A percentile compares a stretch with the other conserved stretches of the same genome.
Conservation (phyloP, 208 protist genomes). For the Trypanosoma mega region DNA sequence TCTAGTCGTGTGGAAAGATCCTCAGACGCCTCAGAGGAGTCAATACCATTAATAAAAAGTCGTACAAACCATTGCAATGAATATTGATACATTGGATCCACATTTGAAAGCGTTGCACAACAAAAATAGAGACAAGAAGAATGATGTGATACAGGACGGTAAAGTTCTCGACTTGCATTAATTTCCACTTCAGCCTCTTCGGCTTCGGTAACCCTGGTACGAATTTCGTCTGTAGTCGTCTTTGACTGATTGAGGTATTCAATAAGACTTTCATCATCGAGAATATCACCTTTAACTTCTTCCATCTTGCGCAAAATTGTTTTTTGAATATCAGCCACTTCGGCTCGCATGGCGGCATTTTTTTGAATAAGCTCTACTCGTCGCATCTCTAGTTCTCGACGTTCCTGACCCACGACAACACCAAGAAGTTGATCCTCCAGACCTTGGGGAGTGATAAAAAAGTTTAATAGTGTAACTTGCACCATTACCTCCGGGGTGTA, state of each 20-base stretch:
- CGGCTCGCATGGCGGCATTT: slow-evolving; percentile 96
- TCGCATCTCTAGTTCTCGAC: slow-evolving; percentile 95
- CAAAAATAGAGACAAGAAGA: slow-evolving; percentile 98
- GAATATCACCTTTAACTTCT: slow-evolving; percentile 94
- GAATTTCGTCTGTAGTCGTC: slow-evolving; percentile 92
- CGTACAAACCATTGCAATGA: slow-evolving; percentile 97
- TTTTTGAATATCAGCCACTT: slow-evolving; percentile 95
- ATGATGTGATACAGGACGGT: slow-evolving; percentile 94
- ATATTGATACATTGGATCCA: slow-evolving; percentile 98
- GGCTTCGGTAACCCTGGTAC: slow-evolving; percentile 92
- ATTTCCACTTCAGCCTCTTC: slow-evolving; percentile 97
- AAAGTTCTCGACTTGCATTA: slow-evolving; percentile 95
- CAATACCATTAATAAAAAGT: slow-evolving; percentile 93
- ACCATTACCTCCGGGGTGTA: slow-evolving; percentile 97
- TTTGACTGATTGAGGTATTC: slow-evolving; percentile 96
- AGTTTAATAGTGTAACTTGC: slow-evolving; percentile 98
- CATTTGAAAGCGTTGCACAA: slow-evolving; percentile 93
- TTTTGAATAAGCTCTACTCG: slow-evolving; percentile 95
- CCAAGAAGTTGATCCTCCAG: slow-evolving; percentile 98
- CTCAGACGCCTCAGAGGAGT: slow-evolving; percentile 78
- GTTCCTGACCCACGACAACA: slow-evolving; percentile 96
- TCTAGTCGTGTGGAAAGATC: slow-evolving; percentile 79
- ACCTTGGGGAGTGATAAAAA: slow-evolving; percentile 97
- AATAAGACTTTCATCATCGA: slow-evolving; percentile 98
- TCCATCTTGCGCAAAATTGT: slow-evolving; percentile 96